Evolutionary conservation across 1,284 basidiomycete genomes (phyloP).

Genomic region (Ceratobasidium sp.): DNA sequence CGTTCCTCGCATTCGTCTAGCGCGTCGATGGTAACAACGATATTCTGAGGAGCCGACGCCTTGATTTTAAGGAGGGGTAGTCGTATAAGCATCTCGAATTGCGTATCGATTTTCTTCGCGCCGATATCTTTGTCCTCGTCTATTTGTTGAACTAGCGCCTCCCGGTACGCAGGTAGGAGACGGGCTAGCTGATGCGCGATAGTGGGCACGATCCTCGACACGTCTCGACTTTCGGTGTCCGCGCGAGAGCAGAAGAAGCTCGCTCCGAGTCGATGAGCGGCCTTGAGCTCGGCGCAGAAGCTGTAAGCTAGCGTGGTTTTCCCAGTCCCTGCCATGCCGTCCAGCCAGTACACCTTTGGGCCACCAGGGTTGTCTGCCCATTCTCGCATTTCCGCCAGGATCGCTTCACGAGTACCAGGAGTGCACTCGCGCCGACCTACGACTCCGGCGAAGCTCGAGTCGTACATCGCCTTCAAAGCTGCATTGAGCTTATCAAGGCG

Average conservation of each 20-base stretch:
- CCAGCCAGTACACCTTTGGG: slow-evolving; percentile 51
- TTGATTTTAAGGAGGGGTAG: neutral
- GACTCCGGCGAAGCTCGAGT: no score
- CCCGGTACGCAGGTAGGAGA: neutral
- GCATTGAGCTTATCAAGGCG: neutral
- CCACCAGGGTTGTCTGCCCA: slow-evolving; percentile 43
- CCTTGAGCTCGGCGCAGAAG: neutral
- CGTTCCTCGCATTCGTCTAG: slow-evolving; percentile 23
- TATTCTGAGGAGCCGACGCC: neutral
- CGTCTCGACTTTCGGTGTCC: slow-evolving; percentile 8
- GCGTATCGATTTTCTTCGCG: neutral
- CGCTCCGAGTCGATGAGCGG: neutral
- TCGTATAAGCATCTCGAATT: slow-evolving; percentile 14
- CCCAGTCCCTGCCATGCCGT: slow-evolving; percentile 50
- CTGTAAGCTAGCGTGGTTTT: slow-evolving; percentile 31
- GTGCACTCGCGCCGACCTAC: slow-evolving; percentile 5
- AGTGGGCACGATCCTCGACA: slow-evolving; percentile 6
- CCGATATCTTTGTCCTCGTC: slow-evolving; percentile 7
- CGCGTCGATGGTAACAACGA: slow-evolving; percentile 29
- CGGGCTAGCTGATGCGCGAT: slow-evolving; percentile 26
- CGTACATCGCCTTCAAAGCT: neutral
- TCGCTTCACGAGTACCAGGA: slow-evolving; percentile 47
- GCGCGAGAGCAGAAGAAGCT: slow-evolving; percentile 32
- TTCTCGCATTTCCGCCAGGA: slow-evolving; percentile 46
- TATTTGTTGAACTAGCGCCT: neutral